These are phyloP conservation scores for Cladosporium sp. DNA, from an alignment of 2,329 filamentous ascomycete genomes.

Conservation along the genomic window DNA sequence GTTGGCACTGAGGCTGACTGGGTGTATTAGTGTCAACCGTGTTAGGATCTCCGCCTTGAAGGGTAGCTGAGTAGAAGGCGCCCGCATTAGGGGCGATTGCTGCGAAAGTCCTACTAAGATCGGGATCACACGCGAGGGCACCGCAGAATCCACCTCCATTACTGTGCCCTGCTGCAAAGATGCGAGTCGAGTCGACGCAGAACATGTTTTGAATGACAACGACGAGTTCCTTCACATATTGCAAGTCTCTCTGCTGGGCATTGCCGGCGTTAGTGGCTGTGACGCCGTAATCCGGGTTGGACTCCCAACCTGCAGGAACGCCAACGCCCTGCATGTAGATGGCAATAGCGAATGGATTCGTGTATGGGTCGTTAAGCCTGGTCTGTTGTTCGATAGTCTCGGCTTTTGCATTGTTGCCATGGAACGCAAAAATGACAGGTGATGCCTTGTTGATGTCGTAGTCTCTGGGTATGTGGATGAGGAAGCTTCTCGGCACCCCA, in stretches of 20 bases:
- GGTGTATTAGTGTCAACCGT: conserved; percentile 31
- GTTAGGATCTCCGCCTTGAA: conserved; percentile 29
- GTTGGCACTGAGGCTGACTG: conserved; percentile 26
- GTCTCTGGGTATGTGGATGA: conserved; percentile 41
- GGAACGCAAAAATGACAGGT: conserved; percentile 50
- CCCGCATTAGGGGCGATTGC: conserved; percentile 53
- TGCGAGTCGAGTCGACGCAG: conserved; percentile 48
- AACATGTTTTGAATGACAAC: conserved; percentile 42
- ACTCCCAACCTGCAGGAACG: conserved; percentile 22
- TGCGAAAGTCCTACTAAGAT: conserved; percentile 46
- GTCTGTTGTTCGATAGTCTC: conserved; percentile 44
- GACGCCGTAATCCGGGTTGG: conserved; percentile 23
- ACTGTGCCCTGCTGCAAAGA: conserved; percentile 54
- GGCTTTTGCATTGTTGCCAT: conserved; percentile 43
- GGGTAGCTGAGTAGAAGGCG: conserved; percentile 44
- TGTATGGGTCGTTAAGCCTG: conserved; percentile 45
- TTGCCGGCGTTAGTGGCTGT: background rate
- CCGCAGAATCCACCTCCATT: conserved; percentile 56
- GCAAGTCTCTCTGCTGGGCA: conserved; percentile 41
- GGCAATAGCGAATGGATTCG: conserved; percentile 47
- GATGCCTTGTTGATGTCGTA: conserved; percentile 43
- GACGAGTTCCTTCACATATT: conserved; percentile 47
- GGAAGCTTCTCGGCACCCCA: conserved; percentile 40
- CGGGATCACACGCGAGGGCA: conserved; percentile 51
- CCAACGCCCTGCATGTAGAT: conserved; percentile 45